A percentile compares a stretch with the other conserved stretches of the same genome.
Conservation (phyloP, 768 basidiomycete species). For the Lentinus tigrinus region DNA sequence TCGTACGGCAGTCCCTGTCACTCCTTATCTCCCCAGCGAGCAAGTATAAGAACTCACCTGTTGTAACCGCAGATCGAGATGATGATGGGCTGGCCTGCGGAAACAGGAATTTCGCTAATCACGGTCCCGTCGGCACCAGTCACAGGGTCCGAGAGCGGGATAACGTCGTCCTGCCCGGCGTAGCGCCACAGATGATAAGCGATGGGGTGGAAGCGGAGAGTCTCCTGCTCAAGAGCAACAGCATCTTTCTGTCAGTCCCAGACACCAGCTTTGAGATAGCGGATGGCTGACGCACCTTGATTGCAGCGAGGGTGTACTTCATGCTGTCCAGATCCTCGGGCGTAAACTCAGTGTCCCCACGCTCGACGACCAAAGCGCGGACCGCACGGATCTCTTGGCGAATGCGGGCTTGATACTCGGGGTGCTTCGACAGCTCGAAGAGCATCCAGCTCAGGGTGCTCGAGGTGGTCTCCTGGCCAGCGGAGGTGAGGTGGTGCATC, state of each 20-base stretch:
- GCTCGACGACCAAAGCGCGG: background rate
- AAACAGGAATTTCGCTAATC: constrained; percentile 5
- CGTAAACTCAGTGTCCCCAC: constrained; percentile 13
- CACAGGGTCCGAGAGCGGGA: constrained; percentile 19
- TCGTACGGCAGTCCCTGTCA: background rate
- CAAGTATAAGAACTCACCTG: background rate
- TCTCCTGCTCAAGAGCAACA: constrained; percentile 22
- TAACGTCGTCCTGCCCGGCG: constrained; percentile 22
- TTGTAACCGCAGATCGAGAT: constrained; percentile 5
- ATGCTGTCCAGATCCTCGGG: constrained; percentile 13
- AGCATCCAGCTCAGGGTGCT: constrained; percentile 11
- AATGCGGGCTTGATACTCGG: constrained; percentile 12
- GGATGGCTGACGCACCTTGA: constrained; percentile 10
- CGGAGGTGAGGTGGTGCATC: constrained; percentile 15
- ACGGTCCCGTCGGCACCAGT: background rate
- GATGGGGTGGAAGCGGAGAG: constrained; percentile 7
- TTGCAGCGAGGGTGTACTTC: background rate
- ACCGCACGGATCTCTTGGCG: constrained; percentile 14
- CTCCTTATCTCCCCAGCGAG: too few species aligned
- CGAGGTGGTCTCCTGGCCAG: constrained; percentile 18
- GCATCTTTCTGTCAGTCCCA: background rate
- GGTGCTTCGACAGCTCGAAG: constrained; percentile 12
- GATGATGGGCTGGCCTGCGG: background rate
- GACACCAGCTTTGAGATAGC: too few species aligned
- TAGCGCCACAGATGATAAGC: constrained; percentile 1